Base-by-base conservation (phyloP, 441 rosid species). In the Pelargonium citronellum region DNA sequence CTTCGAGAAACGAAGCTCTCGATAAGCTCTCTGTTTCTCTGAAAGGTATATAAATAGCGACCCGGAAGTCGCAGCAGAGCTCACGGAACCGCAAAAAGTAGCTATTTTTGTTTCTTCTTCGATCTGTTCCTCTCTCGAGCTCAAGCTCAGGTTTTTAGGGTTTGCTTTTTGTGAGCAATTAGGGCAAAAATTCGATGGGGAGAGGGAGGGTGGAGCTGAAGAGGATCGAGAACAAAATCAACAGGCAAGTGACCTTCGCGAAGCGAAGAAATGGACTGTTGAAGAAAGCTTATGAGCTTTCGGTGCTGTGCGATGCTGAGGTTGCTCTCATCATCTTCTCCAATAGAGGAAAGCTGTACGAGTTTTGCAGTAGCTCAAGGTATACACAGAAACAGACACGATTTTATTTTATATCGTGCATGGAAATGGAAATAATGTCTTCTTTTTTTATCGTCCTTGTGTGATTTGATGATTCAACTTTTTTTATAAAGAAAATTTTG, bases 301-400 rank as follows among this genome's bases (percentile, higher is more conserved):
- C 98, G 6, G 98, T 93, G 76, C 96, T 93, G 15, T 93, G 98
- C 69, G 97, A 93, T 83, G 98, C 98, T 9, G 98, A 94, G 80
- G 90, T 94, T 85, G 98, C 98, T 79, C 97, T 94, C 92, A 94
- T 94, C 95, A 82, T 94, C 93, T 94, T 94, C 99, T 94, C 97
- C 75, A 90, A 89, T 89, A 87, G 99, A 78, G 99, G 97, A 72
- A 94, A 91, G 79, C 90, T 91, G 87, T 89, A 91, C 91, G 99
- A 94, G 87, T 94, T 94, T 81, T 94, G 97, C 91, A 91, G 95
- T 77, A 89, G 95, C 80, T 90, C 98, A 80, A 91, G 97, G 98
- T 93, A 83, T 77, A 19, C 77, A 77, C 85, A 67, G 81, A 84
- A 81, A 79, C 60, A 53, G 16, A 53, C 61, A 5, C 61, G 1